These are phyloP conservation scores for Russula lepida DNA, from an alignment of 768 basidiomycete genomes.

Conservation along the genomic window DNA sequence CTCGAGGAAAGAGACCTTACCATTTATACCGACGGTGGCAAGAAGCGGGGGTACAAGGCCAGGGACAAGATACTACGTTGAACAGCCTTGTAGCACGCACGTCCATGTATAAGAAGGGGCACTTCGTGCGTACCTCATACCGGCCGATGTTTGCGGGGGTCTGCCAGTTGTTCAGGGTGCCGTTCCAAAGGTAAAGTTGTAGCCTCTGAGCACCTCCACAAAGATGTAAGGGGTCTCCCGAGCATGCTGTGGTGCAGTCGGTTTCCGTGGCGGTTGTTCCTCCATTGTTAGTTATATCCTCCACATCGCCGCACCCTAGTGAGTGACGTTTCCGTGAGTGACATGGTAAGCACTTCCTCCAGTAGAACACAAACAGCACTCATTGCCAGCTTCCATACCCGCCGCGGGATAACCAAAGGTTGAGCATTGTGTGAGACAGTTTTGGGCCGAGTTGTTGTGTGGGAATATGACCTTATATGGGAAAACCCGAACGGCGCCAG, in stretches of 20 bases:
- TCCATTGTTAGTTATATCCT: constrained; percentile 38
- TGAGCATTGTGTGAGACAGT: constrained; percentile 61
- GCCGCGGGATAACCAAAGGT: constrained; percentile 64
- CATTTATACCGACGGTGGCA: constrained; percentile 69
- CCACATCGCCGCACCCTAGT: constrained; percentile 62
- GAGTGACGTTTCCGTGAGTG: neutral
- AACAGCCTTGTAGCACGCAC: neutral
- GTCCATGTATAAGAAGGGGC: neutral
- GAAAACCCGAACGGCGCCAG: constrained; percentile 39
- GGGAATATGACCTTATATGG: constrained; percentile 51
- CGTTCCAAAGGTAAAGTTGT: constrained; percentile 30
- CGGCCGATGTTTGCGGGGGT: constrained; percentile 54
- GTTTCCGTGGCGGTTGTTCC: constrained; percentile 29
- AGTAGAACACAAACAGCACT: constrained; percentile 53
- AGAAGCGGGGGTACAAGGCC: constrained; percentile 69
- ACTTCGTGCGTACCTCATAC: constrained; percentile 52
- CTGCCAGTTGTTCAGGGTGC: constrained; percentile 49
- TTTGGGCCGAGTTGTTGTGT: constrained; percentile 53
- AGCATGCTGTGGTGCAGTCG: constrained; percentile 45
- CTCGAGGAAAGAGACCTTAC: constrained; percentile 75
- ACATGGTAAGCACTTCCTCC: neutral
- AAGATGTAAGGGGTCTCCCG: constrained; percentile 60
- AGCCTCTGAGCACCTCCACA: constrained; percentile 56
- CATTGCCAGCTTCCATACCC: constrained; percentile 59
- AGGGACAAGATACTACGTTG: constrained; percentile 36